Evolutionary conservation across 306 rosid species (phyloP).

Genomic region (Sechiopsis laciniata): DNA sequence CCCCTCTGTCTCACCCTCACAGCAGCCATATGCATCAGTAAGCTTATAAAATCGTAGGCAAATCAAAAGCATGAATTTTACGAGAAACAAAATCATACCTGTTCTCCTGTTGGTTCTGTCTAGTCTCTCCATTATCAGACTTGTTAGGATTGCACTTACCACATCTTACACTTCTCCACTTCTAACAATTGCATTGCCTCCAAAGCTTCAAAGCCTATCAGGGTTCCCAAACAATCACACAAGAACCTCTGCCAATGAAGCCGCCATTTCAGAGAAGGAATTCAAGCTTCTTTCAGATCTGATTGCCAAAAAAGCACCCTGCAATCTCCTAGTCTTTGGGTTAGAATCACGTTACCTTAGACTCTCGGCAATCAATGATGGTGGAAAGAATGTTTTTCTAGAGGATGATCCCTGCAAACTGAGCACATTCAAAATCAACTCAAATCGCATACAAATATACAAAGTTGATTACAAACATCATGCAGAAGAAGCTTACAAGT

Average conservation of each 20-base stretch:
- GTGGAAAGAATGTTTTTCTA: conserved; percentile 67
- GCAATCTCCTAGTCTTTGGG: conserved; percentile 88
- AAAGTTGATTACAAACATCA: conserved; percentile 43
- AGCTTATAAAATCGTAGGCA: conserved; percentile 31
- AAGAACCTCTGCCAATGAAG: conserved; percentile 29
- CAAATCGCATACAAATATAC: conserved; percentile 47
- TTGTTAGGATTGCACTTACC: conserved; percentile 47
- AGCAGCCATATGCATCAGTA: conserved; percentile 31
- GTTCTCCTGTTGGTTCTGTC: conserved; percentile 58
- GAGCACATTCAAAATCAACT: conserved; percentile 30
- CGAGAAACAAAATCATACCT: conserved; percentile 58
- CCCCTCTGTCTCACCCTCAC: conserved; percentile 30
- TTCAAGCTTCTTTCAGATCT: conserved; percentile 49
- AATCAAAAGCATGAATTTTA: conserved; percentile 46
- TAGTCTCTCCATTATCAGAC: conserved; percentile 48
- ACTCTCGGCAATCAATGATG: conserved; percentile 61
- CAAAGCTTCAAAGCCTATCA: conserved; percentile 28
- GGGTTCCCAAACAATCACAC: conserved; percentile 28
- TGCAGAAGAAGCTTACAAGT: conserved; percentile 62
- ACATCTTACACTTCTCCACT: conserved; percentile 38
- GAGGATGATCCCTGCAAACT: conserved; percentile 47
- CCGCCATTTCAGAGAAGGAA: conserved; percentile 48
- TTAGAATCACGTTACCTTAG: conserved; percentile 51
- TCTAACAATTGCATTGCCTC: conserved; percentile 28
- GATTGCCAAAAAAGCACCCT: conserved; percentile 57